Conservation (phyloP, 768 basidiomycete species). For the Boletellus emodensis region DNA sequence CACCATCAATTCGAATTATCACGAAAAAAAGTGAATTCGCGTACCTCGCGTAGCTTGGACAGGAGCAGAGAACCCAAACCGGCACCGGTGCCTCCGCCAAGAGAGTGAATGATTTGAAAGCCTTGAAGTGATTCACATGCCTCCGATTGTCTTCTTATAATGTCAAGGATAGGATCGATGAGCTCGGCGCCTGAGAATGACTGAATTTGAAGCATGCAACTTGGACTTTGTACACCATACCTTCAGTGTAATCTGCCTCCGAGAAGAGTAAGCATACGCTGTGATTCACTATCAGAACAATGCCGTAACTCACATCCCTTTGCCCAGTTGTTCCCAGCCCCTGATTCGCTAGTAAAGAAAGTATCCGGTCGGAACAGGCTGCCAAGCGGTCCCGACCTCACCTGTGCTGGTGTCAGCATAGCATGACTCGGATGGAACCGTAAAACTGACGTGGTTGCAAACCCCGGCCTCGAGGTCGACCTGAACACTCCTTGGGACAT, state of each 20-base stretch:
- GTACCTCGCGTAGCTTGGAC: slow-evolving; percentile 75
- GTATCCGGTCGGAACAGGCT: slow-evolving; percentile 85
- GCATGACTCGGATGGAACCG: neutral
- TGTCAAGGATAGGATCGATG: slow-evolving; percentile 78
- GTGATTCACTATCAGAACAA: slow-evolving; percentile 2
- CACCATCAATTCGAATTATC: slow-evolving; percentile 1
- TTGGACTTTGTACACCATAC: slow-evolving; percentile 33
- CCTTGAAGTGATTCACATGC: slow-evolving; percentile 85
- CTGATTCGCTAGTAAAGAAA: slow-evolving; percentile 57
- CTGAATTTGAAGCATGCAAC: neutral
- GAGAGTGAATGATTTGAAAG: slow-evolving; percentile 83
- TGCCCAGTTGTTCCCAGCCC: slow-evolving; percentile 93
- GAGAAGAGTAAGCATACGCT: slow-evolving; percentile 17
- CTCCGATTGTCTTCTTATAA: slow-evolving; percentile 78
- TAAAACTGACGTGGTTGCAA: slow-evolving; percentile 60
- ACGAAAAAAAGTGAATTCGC: slow-evolving; percentile 13
- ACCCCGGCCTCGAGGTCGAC: slow-evolving; percentile 90
- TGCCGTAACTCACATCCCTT: slow-evolving; percentile 71
- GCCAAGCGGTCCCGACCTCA: slow-evolving; percentile 68
- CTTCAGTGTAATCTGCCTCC: slow-evolving; percentile 79
- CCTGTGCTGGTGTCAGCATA: slow-evolving; percentile 33
- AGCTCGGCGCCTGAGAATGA: slow-evolving; percentile 74
- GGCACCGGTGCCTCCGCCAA: slow-evolving; percentile 89
- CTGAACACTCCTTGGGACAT: slow-evolving; percentile 87
- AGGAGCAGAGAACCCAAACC: slow-evolving; percentile 80